phyloP scores from a whole-genome alignment of 2,329 filamentous ascomycete species.

The Fusarium sacchari region DNA sequence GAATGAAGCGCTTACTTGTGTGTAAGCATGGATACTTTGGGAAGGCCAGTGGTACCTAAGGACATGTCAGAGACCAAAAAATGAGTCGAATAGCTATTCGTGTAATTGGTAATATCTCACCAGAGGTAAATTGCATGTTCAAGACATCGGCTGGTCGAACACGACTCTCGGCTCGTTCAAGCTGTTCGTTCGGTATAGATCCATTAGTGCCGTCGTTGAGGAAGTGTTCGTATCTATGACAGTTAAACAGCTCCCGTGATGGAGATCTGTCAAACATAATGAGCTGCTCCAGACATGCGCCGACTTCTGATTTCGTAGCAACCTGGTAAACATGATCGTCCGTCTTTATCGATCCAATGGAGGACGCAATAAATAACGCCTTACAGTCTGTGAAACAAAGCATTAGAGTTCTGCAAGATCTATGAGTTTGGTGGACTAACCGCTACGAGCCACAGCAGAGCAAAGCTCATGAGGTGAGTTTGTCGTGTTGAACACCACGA shows the following conservation, averaged over 20 bases:
- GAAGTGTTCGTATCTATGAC: neutral
- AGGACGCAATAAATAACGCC: neutral
- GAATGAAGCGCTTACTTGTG: neutral
- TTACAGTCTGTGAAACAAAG: neutral
- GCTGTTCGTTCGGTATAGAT: neutral
- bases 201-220: neutral
- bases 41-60: neutral
- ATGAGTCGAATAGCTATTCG: neutral
- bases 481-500: neutral
- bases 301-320: neutral
- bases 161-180: neutral
- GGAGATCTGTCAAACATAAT: neutral
- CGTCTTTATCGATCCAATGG: neutral
- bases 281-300: neutral
- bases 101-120: rapidly evolving
- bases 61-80: rapidly evolving
- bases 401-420: neutral
- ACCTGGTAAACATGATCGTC: neutral
- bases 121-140: neutral
- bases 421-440: neutral
- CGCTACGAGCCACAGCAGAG: neutral
- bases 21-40: neutral
- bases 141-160: neutral
- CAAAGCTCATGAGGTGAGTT: neutral
- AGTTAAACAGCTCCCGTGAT: neutral